Percentiles rank a stretch among this genome's conserved stretches.
These are phyloP conservation scores for sorghum (Sorghum bicolor) DNA, from an alignment of 176 grass and related monocot genomes.

Conservation along the genomic window DNA sequence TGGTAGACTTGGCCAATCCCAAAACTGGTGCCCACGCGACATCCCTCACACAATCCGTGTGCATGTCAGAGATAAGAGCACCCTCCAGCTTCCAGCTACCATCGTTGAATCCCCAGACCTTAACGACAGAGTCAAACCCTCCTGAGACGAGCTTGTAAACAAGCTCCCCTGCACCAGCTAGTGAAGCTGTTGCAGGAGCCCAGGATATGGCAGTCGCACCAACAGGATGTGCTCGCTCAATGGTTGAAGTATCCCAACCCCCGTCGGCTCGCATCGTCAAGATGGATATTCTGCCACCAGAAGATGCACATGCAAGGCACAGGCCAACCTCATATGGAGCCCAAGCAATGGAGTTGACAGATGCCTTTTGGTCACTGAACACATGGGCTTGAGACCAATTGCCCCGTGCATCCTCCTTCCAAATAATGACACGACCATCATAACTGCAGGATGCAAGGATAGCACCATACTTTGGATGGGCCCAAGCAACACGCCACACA, in stretches of 20 bases:
- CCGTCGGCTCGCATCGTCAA: constrained; percentile 47
- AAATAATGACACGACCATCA: constrained; percentile 75
- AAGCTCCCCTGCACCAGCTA: constrained; percentile 51
- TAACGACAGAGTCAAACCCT: constrained; percentile 62
- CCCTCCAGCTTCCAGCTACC: constrained; percentile 66
- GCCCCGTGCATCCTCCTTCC: constrained; percentile 64
- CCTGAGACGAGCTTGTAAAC: constrained; percentile 71
- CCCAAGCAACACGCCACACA: constrained; percentile 70
- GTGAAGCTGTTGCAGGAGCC: constrained; percentile 61
- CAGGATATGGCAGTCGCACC: constrained; percentile 62
- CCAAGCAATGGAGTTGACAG: constrained; percentile 82
- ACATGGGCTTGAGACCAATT: constrained; percentile 69
- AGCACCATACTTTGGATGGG: constrained; percentile 72
- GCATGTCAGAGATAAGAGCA: constrained; percentile 43
- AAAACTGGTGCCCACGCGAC: constrained; percentile 70
- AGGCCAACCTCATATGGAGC: constrained; percentile 68
- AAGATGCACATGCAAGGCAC: constrained; percentile 59
- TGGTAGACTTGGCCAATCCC: constrained; percentile 57
- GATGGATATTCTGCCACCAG: constrained; percentile 70
- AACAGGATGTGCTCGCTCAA: constrained; percentile 73
- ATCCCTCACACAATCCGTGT: constrained; percentile 67
- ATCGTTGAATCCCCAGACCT: constrained; percentile 59
- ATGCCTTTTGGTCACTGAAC: constrained; percentile 65
- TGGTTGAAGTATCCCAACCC: constrained; percentile 55
- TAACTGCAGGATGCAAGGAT: constrained; percentile 78